phyloP scores from a whole-genome alignment of 139 green algal genomes.

The Coelastrella sp. region DNA sequence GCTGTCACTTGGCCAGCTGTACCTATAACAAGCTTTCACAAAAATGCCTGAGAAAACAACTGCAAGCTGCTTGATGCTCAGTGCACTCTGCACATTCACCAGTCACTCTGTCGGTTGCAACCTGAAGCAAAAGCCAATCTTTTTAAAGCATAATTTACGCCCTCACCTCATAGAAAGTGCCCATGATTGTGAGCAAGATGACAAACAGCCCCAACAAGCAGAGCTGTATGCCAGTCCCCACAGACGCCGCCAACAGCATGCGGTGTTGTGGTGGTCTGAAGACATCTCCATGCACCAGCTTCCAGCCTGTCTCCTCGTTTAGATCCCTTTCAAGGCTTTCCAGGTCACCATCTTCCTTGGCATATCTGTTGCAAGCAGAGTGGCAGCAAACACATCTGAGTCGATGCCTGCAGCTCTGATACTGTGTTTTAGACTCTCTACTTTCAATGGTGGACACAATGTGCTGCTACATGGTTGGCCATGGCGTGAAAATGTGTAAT shows the following conservation, averaged over 20 bases:
- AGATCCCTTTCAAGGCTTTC: slow-evolving; percentile 91
- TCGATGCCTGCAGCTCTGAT: too few relatives aligned
- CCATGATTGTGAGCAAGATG: slow-evolving; percentile 94
- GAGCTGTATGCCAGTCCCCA: slow-evolving; percentile 89
- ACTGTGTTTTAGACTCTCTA: too few relatives aligned
- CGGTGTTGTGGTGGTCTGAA: slow-evolving; percentile 88
- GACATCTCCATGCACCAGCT: slow-evolving; percentile 98
- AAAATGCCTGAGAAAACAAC: too few relatives aligned
- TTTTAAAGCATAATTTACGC: too few relatives aligned
- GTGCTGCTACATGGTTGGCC: too few relatives aligned
- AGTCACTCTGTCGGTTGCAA: background rate
- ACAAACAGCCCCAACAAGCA: slow-evolving; percentile 85
- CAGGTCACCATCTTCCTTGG: slow-evolving; percentile 85
- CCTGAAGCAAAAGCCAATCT: background rate
- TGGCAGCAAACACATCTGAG: too few relatives aligned
- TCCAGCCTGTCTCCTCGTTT: slow-evolving; percentile 97
- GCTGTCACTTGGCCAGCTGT: too few relatives aligned
- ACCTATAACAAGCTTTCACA: too few relatives aligned
- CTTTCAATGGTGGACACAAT: too few relatives aligned
- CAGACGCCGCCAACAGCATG: slow-evolving; percentile 80
- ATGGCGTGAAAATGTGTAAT: too few relatives aligned
- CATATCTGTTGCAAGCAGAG: slow-evolving; percentile 25
- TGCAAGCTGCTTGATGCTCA: too few relatives aligned
- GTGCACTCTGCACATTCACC: background rate
- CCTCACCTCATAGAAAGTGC: slow-evolving; percentile 62